Percentiles rank a stretch among this genome's conserved stretches.
These are phyloP conservation scores for Adansonia rubrostipa DNA, from an alignment of 441 rosid genomes.

Conservation along the genomic window DNA sequence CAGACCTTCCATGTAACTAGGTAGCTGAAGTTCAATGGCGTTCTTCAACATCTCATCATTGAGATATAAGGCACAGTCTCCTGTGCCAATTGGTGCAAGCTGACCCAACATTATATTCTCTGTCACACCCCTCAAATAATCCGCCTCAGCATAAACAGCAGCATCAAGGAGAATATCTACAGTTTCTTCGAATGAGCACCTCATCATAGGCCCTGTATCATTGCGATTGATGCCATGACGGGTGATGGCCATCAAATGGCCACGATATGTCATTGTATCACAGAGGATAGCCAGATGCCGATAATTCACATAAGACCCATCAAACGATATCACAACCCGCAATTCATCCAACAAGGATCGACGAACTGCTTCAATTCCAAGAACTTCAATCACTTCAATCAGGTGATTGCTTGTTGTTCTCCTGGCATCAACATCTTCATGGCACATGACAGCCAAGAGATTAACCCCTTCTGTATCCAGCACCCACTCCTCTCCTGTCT, in stretches of 20 bases:
- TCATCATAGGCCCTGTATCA: slow-evolving; percentile 98
- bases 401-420: slow-evolving; percentile 98
- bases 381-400: slow-evolving; percentile 94
- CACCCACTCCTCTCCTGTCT: slow-evolving; percentile 94
- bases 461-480: slow-evolving; percentile 98
- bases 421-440: slow-evolving; percentile 89
- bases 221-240: slow-evolving; percentile 97
- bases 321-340: slow-evolving; percentile 94
- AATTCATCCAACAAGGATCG: slow-evolving; percentile 89
- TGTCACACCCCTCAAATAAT: slow-evolving; percentile 86
- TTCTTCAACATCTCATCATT: slow-evolving; percentile 98
- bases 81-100: slow-evolving; percentile 97
- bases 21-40: slow-evolving; percentile 97
- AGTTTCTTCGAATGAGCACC: slow-evolving; percentile 99
- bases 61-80: slow-evolving; percentile 84
- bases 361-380: slow-evolving; percentile 97
- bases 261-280: slow-evolving; percentile 99
- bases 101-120: slow-evolving; percentile 99
- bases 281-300: slow-evolving; percentile 95
- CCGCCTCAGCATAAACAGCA: slow-evolving; percentile 93
- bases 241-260: slow-evolving; percentile 98
- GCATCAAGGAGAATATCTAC: slow-evolving; percentile 98
- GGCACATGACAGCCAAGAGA: slow-evolving; percentile 95
- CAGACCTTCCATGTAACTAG: slow-evolving; percentile 92
- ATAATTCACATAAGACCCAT: slow-evolving; percentile 95